Evolutionary conservation across 192 early-diverging fungal species (phyloP), one percentile per base, ranked within the genome.

Genomic region (Coemansia sp.): DNA sequence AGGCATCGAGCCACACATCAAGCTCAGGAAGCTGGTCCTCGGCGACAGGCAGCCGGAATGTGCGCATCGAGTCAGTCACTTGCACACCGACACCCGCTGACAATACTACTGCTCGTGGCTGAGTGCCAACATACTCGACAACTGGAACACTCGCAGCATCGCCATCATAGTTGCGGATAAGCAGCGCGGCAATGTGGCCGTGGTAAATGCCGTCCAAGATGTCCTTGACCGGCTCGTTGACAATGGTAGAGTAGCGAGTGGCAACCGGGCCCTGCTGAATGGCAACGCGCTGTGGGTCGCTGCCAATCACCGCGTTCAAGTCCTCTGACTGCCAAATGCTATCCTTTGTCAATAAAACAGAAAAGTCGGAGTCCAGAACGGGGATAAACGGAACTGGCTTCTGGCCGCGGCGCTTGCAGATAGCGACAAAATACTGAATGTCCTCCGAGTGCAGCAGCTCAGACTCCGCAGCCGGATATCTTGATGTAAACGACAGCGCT

Each of bases 371-470:
- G 72, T 96, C 95, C 29, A 98, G 77, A 15, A 92, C 86, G 8
- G 94, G 92, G 60, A 98, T 91, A 82, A 95, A 98, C 39, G 96
- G 92, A 15, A 94, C 90, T 14, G 94, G 94, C 80, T 94, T 96
- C 68, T 93, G 89, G 24, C 77, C 77, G n/a, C 63, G 67, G 6
- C 71, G 77, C 67, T 70, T 65, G 67, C 79, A 76, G 45, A 77
- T 59, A 62, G 64, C 71, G 53, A 81, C 65, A 35, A 81, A 81
- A 69, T 62, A 75, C 62, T 74, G 73, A 10, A 75, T 47, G 24
- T 81, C 78, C 59, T 81, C 78, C 15, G 64, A 67, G 8, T 69
- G 36, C 45, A 81, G 61, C 56, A 81, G 69, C 73, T 81, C 73
- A 15, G 61, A 38, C 9, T 51, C 25, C 45, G 43, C 24, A n/a